Conservation (phyloP, 2,329 filamentous ascomycete genomes). For the Xylaria hypoxylon region DNA sequence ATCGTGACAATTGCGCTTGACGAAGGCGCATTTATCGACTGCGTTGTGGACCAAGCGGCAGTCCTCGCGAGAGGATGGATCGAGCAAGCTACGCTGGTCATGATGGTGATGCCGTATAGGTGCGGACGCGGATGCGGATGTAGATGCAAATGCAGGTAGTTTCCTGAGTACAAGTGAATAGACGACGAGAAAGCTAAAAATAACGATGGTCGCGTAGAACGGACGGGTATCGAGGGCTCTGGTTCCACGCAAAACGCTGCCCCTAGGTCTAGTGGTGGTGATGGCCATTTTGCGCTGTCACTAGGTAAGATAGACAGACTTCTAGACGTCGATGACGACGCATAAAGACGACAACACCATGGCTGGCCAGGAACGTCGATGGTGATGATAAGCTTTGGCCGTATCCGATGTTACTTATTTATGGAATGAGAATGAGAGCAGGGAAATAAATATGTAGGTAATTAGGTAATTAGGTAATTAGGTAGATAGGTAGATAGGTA, state of each 20-base stretch:
- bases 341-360: conserved; percentile 12
- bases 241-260: conserved; percentile 34
- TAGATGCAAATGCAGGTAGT: conserved; percentile 12
- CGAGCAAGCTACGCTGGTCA: conserved; percentile 35
- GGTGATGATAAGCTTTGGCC: not conserved
- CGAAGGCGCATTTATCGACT: conserved; percentile 86
- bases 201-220: conserved; percentile 60
- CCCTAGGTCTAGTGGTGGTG: conserved; percentile 9
- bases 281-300: conserved; percentile 27
- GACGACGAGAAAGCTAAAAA: conserved; percentile 60
- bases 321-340: conserved; percentile 15
- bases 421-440: not conserved
- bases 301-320: not conserved
- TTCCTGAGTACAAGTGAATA: conserved; percentile 56
- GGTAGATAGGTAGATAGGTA: not conserved
- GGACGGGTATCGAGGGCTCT: conserved; percentile 60
- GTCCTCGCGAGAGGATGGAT: conserved; percentile 58
- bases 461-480: not conserved
- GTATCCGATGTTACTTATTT: not conserved
- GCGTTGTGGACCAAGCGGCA: conserved; percentile 84
- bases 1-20: conserved; percentile 83
- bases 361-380: not conserved
- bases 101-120: conserved; percentile 37
- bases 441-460: not conserved
- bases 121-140: conserved; percentile 10